Evolutionary conservation across 208 protist genomes (phyloP).

Genomic region (Vickermania spadyakhi): DNA sequence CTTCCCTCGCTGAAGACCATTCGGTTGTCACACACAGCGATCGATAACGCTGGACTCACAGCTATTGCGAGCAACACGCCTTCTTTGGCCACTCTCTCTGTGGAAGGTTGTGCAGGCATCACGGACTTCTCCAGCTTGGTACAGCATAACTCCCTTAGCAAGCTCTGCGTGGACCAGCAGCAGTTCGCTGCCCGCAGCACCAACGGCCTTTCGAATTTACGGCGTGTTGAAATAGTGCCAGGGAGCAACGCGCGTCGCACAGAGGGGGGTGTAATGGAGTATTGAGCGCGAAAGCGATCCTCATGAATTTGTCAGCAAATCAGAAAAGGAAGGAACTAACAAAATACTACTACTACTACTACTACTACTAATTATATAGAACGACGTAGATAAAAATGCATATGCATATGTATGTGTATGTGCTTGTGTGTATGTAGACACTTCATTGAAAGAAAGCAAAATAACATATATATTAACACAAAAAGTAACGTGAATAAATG

Average conservation of each 20-base stretch:
- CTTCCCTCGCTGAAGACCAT: slow-evolving; percentile 1
- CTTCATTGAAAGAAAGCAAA: no score
- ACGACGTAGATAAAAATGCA: no score
- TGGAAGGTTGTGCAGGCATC: neutral
- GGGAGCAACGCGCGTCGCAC: neutral
- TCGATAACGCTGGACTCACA: neutral
- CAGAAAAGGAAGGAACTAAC: no score
- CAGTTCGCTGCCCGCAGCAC: neutral
- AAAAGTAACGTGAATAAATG: no score
- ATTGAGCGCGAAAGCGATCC: no score
- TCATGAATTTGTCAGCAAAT: no score
- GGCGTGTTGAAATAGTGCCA: neutral
- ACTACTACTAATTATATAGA: no score
- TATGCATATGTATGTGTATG: no score
- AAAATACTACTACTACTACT: no score
- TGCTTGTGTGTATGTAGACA: no score
- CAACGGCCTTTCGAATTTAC: neutral
- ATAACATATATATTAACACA: no score
- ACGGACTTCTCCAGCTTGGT: neutral
- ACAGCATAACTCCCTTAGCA: neutral
- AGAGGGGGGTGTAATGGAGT: neutral
- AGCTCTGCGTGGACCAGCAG: neutral
- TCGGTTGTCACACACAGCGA: neutral
- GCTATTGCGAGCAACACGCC: neutral
- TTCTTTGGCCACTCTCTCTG: neutral